Conservation (phyloP, 2,329 filamentous ascomycete species). For the Fusarium coffeatum region DNA sequence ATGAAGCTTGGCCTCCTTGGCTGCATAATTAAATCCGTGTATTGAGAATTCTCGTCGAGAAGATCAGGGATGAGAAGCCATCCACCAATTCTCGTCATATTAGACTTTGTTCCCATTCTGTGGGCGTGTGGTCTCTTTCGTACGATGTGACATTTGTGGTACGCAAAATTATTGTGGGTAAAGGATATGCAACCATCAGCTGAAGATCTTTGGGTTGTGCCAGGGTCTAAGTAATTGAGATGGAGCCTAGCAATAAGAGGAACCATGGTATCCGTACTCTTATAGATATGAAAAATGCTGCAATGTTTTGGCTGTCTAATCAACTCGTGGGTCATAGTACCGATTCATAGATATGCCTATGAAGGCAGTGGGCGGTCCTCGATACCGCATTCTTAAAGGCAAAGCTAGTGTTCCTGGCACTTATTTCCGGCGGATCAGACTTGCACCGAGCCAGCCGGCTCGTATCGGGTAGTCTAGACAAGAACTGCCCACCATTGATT, state of each 20-base stretch:
- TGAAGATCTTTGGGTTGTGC: not conserved
- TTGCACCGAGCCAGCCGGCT: slow-evolving; percentile 1
- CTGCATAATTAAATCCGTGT: not conserved
- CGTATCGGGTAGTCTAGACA: not conserved
- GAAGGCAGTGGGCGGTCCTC: not conserved
- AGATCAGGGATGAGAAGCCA: not conserved
- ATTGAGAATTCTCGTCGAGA: not conserved
- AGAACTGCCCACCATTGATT: slow-evolving; percentile 11
- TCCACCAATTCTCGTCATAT: not conserved
- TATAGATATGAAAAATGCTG: slow-evolving; percentile 1
- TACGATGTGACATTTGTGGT: not conserved
- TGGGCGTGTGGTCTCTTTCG: not conserved
- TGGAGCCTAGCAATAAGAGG: not conserved
- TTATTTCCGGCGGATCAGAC: not conserved
- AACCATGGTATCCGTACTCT: not conserved
- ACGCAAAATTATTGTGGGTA: not conserved
- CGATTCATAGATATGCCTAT: not conserved
- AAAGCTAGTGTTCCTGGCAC: not conserved
- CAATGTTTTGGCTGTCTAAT: slow-evolving; percentile 1
- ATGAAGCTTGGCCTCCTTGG: slow-evolving; percentile 3
- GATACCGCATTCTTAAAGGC: not conserved
- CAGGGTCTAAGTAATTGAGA: not conserved
- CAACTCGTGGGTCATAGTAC: not conserved
- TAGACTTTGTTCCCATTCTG: not conserved
- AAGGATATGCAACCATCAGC: not conserved